Base-by-base conservation (phyloP, 2,329 filamentous ascomycete species). In the Davidsoniella australis region DNA sequence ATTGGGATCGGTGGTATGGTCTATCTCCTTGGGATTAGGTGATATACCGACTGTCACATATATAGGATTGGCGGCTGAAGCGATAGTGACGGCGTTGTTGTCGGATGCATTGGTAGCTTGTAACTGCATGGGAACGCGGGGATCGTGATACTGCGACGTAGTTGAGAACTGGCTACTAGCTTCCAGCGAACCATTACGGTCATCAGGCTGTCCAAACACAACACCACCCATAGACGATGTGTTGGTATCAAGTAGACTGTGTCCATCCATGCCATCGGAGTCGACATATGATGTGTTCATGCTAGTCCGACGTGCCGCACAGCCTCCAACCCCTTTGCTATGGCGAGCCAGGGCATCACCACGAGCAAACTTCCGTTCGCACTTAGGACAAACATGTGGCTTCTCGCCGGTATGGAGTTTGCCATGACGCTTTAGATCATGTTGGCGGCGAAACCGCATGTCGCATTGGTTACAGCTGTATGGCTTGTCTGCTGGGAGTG, bases 351-450 rank as follows among this genome's bases (percentile, higher is more conserved):
- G 68, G 23, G 91, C 91, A 69, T 98, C 91, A 10, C 91, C 91
- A 56, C 91, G 81, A 41, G 91, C 91, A 66, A 98, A 98, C 57
- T 88, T 85, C 54, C 91, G 78, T 56, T 93, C 86, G 62, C 91
- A 98, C 62, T 93, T 95, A 39, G 85, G 83, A 59, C 91, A 98
- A 8, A 91, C 83, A 59, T 98, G 91, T 10, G 88, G 88, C 59
- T 93, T 81, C 67, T 98, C 91, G 49, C 91, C 91, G 0, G 89
- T 96, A 61, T 98, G 91, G 18, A 98, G 75, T 66, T 98, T 98
- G 55, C 83, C 87, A 62, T 98, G 91, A 39, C 91, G 79, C 68
- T 98, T 98, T 56, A 98, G 67, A 60, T 98, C 91, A 61, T 98
- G 91, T 47, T 96, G 71, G 55, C 91, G 79, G 49, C 91, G 78